Evolutionary conservation across 306 rosid genomes (phyloP).

Genomic region (Cotoneaster glaucophyllus): DNA sequence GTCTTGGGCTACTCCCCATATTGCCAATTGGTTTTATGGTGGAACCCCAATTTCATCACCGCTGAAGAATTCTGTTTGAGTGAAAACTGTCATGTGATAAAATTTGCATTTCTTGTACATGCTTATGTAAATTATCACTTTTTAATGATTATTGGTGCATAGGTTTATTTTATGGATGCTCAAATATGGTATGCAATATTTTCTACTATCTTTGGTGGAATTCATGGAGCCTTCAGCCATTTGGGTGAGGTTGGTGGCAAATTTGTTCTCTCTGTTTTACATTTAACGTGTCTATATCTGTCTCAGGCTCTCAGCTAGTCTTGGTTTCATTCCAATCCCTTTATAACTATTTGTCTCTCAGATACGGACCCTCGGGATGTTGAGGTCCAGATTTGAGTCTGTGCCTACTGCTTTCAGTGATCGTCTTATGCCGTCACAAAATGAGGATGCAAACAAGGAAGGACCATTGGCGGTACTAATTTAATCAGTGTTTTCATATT

Average conservation of each 20-base stretch:
- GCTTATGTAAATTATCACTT: conserved; percentile 4
- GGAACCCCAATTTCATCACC: no score
- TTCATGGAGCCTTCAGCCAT: conserved; percentile 93
- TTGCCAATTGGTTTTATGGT: no score
- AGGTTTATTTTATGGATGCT: conserved; percentile 97
- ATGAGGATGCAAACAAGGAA: conserved; percentile 16
- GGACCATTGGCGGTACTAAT: conserved; percentile 25
- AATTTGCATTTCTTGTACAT: conserved; percentile 13
- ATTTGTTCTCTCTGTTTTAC: not conserved
- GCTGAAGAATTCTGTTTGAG: not conserved
- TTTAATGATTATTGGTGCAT: conserved; percentile 24
- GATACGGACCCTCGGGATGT: conserved; percentile 99
- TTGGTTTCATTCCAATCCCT: conserved; percentile 16
- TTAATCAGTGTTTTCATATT: not conserved
- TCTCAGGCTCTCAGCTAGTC: not conserved
- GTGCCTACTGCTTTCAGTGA: conserved; percentile 67
- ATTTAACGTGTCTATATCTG: not conserved
- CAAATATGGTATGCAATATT: conserved; percentile 99
- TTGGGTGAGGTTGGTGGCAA: conserved; percentile 89
- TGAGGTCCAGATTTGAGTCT: conserved; percentile 76
- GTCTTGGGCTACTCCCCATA: no score
- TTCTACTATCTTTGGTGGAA: conserved; percentile 89
- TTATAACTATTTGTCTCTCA: conserved; percentile 32
- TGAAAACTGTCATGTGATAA: conserved; percentile 11
- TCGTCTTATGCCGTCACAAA: conserved; percentile 60